A percentile compares a stretch with the other conserved stretches of the same genome.
Conservation (phyloP, 257 asterid species). For the Capsicum chinense region DNA sequence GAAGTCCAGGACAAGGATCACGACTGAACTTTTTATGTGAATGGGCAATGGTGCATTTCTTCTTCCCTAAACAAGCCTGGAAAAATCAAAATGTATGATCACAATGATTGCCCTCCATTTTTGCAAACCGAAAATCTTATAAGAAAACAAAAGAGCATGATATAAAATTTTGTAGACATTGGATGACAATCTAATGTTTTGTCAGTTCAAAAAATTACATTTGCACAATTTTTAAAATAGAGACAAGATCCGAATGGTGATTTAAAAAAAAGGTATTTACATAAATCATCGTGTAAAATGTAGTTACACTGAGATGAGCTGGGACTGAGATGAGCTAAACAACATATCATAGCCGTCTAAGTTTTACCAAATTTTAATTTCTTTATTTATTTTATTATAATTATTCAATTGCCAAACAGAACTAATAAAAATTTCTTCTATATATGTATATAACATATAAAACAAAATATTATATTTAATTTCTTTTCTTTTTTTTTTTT, state of each 20-base stretch:
- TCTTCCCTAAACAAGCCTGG: constrained; percentile 70
- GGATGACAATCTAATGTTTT: too few species aligned
- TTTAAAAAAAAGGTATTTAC: too few species aligned
- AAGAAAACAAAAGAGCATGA: too few species aligned
- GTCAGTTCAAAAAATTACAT: too few species aligned
- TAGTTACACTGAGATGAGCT: not conserved
- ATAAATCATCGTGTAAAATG: not conserved
- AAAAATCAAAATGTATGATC: not conserved
- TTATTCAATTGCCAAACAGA: not conserved
- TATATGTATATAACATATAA: not conserved
- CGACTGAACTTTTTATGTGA: constrained; percentile 53
- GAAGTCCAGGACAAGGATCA: constrained; percentile 65
- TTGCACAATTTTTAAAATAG: not conserved
- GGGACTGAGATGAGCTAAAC: not conserved
- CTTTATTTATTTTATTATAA: too few species aligned
- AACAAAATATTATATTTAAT: too few species aligned
- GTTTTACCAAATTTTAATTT: too few species aligned
- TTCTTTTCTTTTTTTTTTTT: too few species aligned
- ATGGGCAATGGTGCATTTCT: constrained; percentile 49
- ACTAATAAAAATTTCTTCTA: too few species aligned
- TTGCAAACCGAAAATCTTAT: too few species aligned
- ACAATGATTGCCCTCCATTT: too few species aligned
- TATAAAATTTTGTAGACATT: too few species aligned
- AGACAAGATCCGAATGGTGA: not conserved
- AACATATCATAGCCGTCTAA: not conserved